Percentiles rank a stretch among this genome's conserved stretches.
phyloP scores from a whole-genome alignment of 2,329 filamentous ascomycete species.

The Cladophialophora exuberans region DNA sequence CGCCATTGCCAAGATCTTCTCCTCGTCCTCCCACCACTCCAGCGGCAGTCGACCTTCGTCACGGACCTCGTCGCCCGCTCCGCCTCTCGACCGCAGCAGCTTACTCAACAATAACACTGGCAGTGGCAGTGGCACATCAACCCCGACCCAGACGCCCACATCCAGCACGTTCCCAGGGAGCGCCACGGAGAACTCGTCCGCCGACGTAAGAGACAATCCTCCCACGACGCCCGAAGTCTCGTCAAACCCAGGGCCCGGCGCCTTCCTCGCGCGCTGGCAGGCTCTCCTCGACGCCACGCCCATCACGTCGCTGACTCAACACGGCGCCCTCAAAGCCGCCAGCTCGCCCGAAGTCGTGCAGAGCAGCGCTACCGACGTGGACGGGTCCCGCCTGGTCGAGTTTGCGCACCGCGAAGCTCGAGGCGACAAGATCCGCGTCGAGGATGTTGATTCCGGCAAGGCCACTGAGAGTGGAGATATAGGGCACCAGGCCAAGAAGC shows the following conservation, averaged over 20 bases:
- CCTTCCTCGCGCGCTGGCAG: slow-evolving; percentile 75
- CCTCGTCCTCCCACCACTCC: slow-evolving; percentile 17
- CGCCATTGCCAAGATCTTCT: slow-evolving; percentile 31
- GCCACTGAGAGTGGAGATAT: slow-evolving; percentile 3
- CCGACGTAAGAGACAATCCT: slow-evolving; percentile 8
- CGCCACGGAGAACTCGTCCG: not conserved
- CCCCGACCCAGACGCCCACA: slow-evolving; percentile 2
- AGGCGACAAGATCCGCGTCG: slow-evolving; percentile 37
- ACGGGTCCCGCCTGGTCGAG: slow-evolving; percentile 44
- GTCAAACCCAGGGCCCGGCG: slow-evolving; percentile 65
- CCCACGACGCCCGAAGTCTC: slow-evolving; percentile 24
- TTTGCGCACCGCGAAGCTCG: slow-evolving; percentile 39
- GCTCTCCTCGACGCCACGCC: slow-evolving; percentile 68
- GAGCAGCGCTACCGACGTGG: slow-evolving; percentile 32
- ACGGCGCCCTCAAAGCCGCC: slow-evolving; percentile 58
- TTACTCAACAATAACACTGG: not conserved
- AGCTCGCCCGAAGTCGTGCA: slow-evolving; percentile 49
- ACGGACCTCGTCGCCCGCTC: slow-evolving; percentile 18
- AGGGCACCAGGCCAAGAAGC: slow-evolving; percentile 9
- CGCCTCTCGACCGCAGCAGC: slow-evolving; percentile 15
- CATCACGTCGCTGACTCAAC: slow-evolving; percentile 63
- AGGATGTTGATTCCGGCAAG: not conserved
- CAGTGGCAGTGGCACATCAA: slow-evolving; percentile 32
- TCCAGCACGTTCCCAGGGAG: not conserved
- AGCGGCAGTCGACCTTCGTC: slow-evolving; percentile 9